Conservation (phyloP, 768 basidiomycete species). For the Panaeolus papilionaceus region DNA sequence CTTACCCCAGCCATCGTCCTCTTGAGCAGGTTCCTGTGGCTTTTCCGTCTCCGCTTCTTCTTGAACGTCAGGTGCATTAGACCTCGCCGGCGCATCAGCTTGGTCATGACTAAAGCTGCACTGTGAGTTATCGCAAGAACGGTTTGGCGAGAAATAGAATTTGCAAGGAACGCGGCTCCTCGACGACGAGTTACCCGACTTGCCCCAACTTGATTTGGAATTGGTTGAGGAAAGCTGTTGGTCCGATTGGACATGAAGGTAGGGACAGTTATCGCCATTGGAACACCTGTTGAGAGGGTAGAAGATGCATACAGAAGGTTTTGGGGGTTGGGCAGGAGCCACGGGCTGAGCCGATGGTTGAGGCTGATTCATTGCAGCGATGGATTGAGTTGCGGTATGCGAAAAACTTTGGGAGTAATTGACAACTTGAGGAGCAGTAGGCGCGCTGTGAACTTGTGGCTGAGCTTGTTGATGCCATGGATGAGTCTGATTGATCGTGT, state of each 20-base stretch:
- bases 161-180: conserved; percentile 30
- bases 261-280: conserved; percentile 46
- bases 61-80: background rate
- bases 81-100: conserved; percentile 1
- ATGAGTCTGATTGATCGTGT: conserved; percentile 26
- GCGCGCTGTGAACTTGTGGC: background rate
- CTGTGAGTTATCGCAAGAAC: conserved; percentile 1
- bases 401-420: conserved; percentile 11
- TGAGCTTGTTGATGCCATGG: conserved; percentile 12
- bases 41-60: conserved; percentile 1
- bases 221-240: conserved; percentile 3
- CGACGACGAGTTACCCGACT: conserved; percentile 3
- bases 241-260: conserved; percentile 35
- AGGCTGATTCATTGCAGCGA: background rate
- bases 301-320: conserved; percentile 35
- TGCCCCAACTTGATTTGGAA: conserved; percentile 19
- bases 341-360: background rate
- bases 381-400: background rate
- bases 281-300: conserved; percentile 44
- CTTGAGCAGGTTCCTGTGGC: background rate
- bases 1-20: conserved; percentile 8
- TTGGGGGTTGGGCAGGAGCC: conserved; percentile 5
- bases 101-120: conserved; percentile 34
- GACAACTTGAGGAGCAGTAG: background rate
- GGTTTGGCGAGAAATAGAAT: conserved; percentile 24